Evolutionary conservation across 2,329 filamentous ascomycete genomes (phyloP).

Genomic region (Fusarium sp.): DNA sequence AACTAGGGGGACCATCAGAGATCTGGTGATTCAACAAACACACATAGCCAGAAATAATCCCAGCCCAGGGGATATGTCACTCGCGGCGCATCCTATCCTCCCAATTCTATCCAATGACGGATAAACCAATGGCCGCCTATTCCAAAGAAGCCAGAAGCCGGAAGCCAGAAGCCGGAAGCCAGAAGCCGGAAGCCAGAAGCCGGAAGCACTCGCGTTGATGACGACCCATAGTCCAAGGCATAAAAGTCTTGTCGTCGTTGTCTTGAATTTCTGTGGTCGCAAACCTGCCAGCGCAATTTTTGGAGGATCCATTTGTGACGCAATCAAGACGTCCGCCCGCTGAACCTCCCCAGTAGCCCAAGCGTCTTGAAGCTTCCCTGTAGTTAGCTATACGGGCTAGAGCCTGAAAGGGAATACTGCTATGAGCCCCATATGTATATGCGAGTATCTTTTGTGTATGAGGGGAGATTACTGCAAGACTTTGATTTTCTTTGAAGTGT

Average conservation of each 20-base stretch:
- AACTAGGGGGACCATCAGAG: too few relatives aligned
- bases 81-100: background rate
- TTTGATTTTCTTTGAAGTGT: background rate
- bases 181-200: too few relatives aligned
- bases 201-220: constrained; percentile 15
- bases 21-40: constrained; percentile 31
- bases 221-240: constrained; percentile 12
- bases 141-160: constrained; percentile 10
- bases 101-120: background rate
- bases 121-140: constrained; percentile 18
- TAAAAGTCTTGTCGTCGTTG: constrained; percentile 1
- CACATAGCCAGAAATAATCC: background rate
- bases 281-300: constrained; percentile 19
- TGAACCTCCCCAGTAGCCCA: constrained; percentile 31
- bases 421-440: constrained; percentile 8
- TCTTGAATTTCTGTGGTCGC: constrained; percentile 28
- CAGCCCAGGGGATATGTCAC: constrained; percentile 6
- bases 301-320: constrained; percentile 39
- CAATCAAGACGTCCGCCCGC: constrained; percentile 29
- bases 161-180: too few relatives aligned
- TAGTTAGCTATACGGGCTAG: constrained; percentile 30
- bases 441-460: constrained; percentile 6
- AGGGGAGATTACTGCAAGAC: constrained; percentile 10
- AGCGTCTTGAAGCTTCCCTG: constrained; percentile 38
- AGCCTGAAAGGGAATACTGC: constrained; percentile 17